These are phyloP conservation scores for Trichoderma koningii DNA, from an alignment of 2,329 filamentous ascomycete species.

Conservation along the genomic window DNA sequence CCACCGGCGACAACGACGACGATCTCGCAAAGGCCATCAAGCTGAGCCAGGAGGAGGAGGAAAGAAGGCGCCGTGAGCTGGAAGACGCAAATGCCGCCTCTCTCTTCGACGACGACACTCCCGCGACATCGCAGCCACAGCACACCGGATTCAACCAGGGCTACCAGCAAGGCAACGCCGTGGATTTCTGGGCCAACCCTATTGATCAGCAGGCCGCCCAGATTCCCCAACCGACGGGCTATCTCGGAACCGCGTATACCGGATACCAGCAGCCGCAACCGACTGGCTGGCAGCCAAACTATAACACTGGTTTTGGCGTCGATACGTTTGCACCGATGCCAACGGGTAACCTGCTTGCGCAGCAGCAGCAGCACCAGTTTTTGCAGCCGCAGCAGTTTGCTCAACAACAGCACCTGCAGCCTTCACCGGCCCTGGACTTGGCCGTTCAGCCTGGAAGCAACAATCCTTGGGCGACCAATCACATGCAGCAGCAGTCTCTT, in stretches of 20 bases:
- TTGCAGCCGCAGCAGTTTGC: constrained; percentile 42
- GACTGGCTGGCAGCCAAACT: constrained; percentile 60
- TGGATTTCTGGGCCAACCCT: constrained; percentile 97
- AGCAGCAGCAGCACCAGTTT: constrained; percentile 41
- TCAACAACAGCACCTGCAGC: constrained; percentile 40
- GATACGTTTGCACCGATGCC: constrained; percentile 3
- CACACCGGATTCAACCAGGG: constrained; percentile 92
- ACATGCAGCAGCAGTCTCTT: constrained; percentile 57
- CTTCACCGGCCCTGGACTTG: constrained; percentile 54
- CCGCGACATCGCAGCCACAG: constrained; percentile 65
- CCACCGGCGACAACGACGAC: constrained; percentile 68
- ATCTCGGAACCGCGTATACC: constrained; percentile 58
- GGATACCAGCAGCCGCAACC: constrained; percentile 51
- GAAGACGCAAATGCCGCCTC: constrained; percentile 83
- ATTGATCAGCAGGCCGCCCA: constrained; percentile 64
- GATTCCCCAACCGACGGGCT: constrained; percentile 72
- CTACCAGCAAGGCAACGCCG: constrained; percentile 93
- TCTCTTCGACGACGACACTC: constrained; percentile 81
- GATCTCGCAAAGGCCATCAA: constrained; percentile 94
- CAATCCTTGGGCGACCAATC: constrained; percentile 83
- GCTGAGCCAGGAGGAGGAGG: constrained; percentile 92
- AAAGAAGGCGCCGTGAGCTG: constrained; percentile 79
- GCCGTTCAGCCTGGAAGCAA: constrained; percentile 78
- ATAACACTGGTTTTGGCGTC: constrained; percentile 63
- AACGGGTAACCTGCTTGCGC: constrained; percentile 26